Evolutionary conservation across 2,329 filamentous ascomycete genomes (phyloP).

Genomic region (Cladosporium sp.): DNA sequence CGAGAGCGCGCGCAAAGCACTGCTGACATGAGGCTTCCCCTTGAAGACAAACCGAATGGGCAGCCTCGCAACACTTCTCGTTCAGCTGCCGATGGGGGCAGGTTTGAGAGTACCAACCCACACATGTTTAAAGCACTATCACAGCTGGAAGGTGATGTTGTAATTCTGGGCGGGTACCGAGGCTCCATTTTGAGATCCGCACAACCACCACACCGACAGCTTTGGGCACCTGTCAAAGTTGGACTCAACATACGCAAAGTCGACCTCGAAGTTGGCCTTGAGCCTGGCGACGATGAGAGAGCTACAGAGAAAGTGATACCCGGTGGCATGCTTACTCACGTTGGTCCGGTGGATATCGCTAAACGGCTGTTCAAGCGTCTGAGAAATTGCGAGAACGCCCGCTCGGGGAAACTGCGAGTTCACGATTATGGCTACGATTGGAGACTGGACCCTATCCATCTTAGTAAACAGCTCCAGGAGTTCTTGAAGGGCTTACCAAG

Average conservation of each 20-base stretch:
- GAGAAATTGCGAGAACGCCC: slow-evolving; percentile 70
- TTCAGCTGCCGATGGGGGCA: slow-evolving; percentile 23
- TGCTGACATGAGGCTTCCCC: slow-evolving; percentile 3
- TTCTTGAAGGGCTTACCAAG: slow-evolving; percentile 75
- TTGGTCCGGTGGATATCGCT: slow-evolving; percentile 89
- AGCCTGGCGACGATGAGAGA: slow-evolving; percentile 73
- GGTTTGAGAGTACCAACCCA: slow-evolving; percentile 43
- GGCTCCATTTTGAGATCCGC: slow-evolving; percentile 87
- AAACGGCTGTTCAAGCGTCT: slow-evolving; percentile 77
- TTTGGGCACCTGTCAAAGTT: slow-evolving; percentile 93
- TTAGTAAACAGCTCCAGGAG: slow-evolving; percentile 69
- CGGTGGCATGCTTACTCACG: slow-evolving; percentile 85
- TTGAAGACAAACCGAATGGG: slow-evolving; percentile 21
- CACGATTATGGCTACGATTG: slow-evolving; percentile 96
- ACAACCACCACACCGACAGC: slow-evolving; percentile 76
- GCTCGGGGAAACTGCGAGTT: slow-evolving; percentile 69
- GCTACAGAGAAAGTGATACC: slow-evolving; percentile 83
- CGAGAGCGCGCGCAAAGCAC: slow-evolving; percentile 7
- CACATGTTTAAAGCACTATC: slow-evolving; percentile 61
- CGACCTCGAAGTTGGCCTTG: slow-evolving; percentile 82
- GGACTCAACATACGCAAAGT: slow-evolving; percentile 89
- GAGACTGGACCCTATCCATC: slow-evolving; percentile 77
- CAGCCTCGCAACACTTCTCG: slow-evolving; percentile 28
- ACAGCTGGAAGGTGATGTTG: slow-evolving; percentile 76
- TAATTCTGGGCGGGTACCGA: slow-evolving; percentile 86